Evolutionary conservation across 305 asterid genomes (phyloP).

Genomic region (Rubia tinctorum): DNA sequence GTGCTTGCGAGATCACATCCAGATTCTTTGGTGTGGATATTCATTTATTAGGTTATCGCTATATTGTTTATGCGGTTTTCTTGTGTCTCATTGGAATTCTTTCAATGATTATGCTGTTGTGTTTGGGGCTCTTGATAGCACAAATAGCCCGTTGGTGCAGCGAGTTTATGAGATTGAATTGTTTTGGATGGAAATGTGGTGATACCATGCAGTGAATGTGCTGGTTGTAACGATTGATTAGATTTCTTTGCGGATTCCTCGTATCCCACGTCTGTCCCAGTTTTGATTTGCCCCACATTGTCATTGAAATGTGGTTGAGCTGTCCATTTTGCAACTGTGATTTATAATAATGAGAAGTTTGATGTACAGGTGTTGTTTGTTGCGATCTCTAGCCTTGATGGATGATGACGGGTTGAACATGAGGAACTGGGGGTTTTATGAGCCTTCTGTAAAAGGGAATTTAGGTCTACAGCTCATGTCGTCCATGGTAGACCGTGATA

Average conservation of each 20-base stretch:
- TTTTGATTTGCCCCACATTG: neutral
- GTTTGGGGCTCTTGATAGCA: neutral
- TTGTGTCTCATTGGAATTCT: neutral
- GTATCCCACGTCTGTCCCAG: constrained; percentile 1
- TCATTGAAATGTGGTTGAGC: constrained; percentile 6
- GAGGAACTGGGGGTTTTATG: constrained; percentile 96
- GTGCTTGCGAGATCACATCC: constrained; percentile 9
- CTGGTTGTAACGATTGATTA: constrained; percentile 6
- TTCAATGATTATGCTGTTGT: constrained; percentile 8
- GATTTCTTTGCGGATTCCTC: constrained; percentile 4
- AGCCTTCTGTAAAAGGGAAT: constrained; percentile 62
- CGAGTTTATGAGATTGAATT: neutral
- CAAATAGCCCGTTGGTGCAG: neutral
- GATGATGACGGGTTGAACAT: constrained; percentile 81
- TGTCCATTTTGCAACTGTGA: constrained; percentile 17
- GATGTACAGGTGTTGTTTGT: constrained; percentile 25
- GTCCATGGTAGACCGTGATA: constrained; percentile 62
- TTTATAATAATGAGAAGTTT: constrained; percentile 12
- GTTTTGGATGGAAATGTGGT: constrained; percentile 7
- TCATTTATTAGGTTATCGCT: neutral
- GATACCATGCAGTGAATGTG: constrained; percentile 19
- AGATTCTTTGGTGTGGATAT: neutral
- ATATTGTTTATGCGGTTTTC: neutral
- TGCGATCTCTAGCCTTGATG: constrained; percentile 45
- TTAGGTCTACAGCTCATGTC: constrained; percentile 88